Evolutionary conservation across 306 rosid species (phyloP).

Genomic region (Dalbergia cultrata): DNA sequence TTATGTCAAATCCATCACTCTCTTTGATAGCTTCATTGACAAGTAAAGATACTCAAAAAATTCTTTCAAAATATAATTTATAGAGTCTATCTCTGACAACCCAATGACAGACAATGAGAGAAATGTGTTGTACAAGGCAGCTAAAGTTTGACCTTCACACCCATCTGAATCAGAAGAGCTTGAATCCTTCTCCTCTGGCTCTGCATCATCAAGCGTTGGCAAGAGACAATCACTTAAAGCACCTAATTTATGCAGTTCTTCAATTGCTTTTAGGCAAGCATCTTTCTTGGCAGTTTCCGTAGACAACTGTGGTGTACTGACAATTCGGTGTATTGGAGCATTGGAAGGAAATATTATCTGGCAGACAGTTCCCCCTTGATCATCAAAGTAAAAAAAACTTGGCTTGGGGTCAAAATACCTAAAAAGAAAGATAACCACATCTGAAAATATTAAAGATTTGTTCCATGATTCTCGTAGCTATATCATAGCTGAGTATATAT

Average conservation of each 20-base stretch:
- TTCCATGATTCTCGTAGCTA: slow-evolving; percentile 22
- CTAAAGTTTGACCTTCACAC: slow-evolving; percentile 64
- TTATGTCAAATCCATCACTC: slow-evolving; percentile 12
- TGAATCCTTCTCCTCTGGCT: slow-evolving; percentile 51
- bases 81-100: slow-evolving; percentile 33
- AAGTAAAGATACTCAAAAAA: slow-evolving; percentile 30
- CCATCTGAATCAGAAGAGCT: slow-evolving; percentile 69
- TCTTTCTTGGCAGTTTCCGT: slow-evolving; percentile 78
- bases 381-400: slow-evolving; percentile 71
- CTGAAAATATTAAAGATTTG: slow-evolving; percentile 27
- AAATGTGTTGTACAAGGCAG: slow-evolving; percentile 38
- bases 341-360: slow-evolving; percentile 80
- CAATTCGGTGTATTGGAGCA: slow-evolving; percentile 75
- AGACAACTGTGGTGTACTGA: slow-evolving; percentile 67
- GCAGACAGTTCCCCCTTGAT: slow-evolving; percentile 77
- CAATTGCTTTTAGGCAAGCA: slow-evolving; percentile 90
- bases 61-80: slow-evolving; percentile 32
- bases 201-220: slow-evolving; percentile 65
- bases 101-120: slow-evolving; percentile 40
- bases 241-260: slow-evolving; percentile 83
- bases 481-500: slow-evolving; percentile 36
- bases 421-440: slow-evolving; percentile 49
- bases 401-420: slow-evolving; percentile 94
- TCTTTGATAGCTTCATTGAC: slow-evolving; percentile 12
- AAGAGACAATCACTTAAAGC: slow-evolving; percentile 80